Evolutionary conservation across 2,329 filamentous ascomycete genomes (phyloP).

Genomic region (Pezicula carpinea): DNA sequence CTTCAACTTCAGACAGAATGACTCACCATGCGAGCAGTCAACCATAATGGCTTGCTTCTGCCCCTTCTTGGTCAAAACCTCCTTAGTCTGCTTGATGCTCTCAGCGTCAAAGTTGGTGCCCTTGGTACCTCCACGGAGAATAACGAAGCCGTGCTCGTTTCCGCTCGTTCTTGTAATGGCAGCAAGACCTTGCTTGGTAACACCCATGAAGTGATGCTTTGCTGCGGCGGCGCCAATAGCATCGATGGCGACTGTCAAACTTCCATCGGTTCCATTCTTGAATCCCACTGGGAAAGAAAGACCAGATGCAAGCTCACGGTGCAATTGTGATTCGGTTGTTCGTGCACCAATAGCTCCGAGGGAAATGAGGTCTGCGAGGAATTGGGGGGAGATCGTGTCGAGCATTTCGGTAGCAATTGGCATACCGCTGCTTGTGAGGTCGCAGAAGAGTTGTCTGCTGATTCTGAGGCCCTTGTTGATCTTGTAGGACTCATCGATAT

Average conservation of each 20-base stretch:
- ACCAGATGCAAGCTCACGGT: constrained; percentile 91
- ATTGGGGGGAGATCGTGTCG: constrained; percentile 97
- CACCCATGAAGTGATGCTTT: constrained; percentile 97
- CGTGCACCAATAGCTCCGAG: constrained; percentile 93
- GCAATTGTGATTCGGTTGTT: constrained; percentile 94
- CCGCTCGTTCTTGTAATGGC: constrained; percentile 91
- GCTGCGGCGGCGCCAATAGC: constrained; percentile 83
- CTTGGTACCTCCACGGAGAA: constrained; percentile 83
- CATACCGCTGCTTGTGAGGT: constrained; percentile 82
- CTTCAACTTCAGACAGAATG: not conserved
- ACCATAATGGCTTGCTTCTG: constrained; percentile 92
- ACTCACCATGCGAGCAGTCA: constrained; percentile 89
- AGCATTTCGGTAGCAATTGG: constrained; percentile 98
- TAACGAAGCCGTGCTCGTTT: constrained; percentile 97
- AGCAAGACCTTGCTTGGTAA: constrained; percentile 94
- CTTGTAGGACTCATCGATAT: constrained; percentile 94
- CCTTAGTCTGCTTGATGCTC: constrained; percentile 74
- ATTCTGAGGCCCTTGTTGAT: constrained; percentile 98
- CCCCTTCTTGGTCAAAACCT: constrained; percentile 74
- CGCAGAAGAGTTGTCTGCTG: constrained; percentile 88
- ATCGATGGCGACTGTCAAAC: constrained; percentile 85
- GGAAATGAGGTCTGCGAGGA: constrained; percentile 91
- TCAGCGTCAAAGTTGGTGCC: constrained; percentile 92
- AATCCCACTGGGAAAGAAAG: constrained; percentile 97
- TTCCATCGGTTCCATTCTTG: constrained; percentile 98